phyloP scores from a whole-genome alignment of 805 yeast species.

The Monosporozyma yasuniensis region DNA sequence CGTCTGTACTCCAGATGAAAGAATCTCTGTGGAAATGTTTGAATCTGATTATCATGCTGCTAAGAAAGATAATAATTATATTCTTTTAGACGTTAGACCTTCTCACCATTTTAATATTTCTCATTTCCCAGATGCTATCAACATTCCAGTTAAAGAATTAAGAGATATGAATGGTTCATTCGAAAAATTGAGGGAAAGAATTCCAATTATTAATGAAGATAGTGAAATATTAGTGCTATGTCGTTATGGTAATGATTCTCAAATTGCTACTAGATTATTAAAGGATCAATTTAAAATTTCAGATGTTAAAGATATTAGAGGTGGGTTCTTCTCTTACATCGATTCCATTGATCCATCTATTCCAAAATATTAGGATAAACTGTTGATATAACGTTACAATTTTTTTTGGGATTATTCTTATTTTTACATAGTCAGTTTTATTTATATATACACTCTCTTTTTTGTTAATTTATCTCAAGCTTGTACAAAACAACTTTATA shows the following conservation, averaged over 20 bases:
- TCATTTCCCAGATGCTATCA: slow-evolving; percentile 47
- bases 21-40: slow-evolving; percentile 37
- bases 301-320: slow-evolving; percentile 57
- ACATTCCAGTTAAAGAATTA: slow-evolving; percentile 51
- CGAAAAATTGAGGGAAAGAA: slow-evolving; percentile 12
- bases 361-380: slow-evolving; percentile 47
- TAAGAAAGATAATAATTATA: slow-evolving; percentile 7
- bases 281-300: slow-evolving; percentile 40
- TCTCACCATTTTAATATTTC: slow-evolving; percentile 64
- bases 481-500: neutral
- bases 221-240: slow-evolving; percentile 56
- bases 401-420: neutral
- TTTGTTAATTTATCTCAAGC: neutral
- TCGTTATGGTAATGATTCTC: slow-evolving; percentile 87
- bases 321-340: slow-evolving; percentile 72
- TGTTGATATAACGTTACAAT: neutral
- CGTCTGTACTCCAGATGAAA: slow-evolving; percentile 36
- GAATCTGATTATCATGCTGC: slow-evolving; percentile 21
- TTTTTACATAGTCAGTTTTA: slow-evolving; percentile 12
- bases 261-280: slow-evolving; percentile 54
- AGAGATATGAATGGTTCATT: slow-evolving; percentile 27
- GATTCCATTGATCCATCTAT: slow-evolving; percentile 46
- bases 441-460: slow-evolving; percentile 9
- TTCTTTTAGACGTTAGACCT: slow-evolving; percentile 73
- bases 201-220: slow-evolving; percentile 19